A percentile compares a stretch with the other conserved stretches of the same genome.
phyloP scores from a whole-genome alignment of 2,329 filamentous ascomycete genomes.

The Hypoxylon sp. region DNA sequence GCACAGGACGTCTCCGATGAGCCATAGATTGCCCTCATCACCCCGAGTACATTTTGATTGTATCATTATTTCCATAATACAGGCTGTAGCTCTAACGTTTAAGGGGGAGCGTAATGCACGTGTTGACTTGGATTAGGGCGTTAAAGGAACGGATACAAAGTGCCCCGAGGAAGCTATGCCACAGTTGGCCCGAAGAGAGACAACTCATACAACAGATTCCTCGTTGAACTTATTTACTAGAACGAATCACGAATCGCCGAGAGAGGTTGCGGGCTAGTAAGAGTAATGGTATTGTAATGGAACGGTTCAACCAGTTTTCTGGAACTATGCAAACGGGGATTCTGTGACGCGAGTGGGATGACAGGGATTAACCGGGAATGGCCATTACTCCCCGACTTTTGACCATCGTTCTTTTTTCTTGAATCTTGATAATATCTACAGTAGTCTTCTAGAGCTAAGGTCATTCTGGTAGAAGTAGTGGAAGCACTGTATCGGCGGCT shows the following conservation, averaged over 20 bases:
- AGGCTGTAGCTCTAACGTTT: conserved; percentile 30
- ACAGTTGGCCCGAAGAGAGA: conserved; percentile 35
- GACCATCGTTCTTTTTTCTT: conserved; percentile 37
- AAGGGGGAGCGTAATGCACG: conserved; percentile 31
- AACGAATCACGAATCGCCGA: conserved; percentile 29
- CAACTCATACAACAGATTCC: conserved; percentile 33
- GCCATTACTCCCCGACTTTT: conserved; percentile 25
- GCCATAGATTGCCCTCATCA: conserved; percentile 33
- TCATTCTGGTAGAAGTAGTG: conserved; percentile 29
- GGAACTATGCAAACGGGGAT: conserved; percentile 35
- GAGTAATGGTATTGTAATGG: conserved; percentile 34
- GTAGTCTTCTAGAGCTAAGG: conserved; percentile 27
- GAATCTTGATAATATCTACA: conserved; percentile 36
- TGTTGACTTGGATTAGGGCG: conserved; percentile 28
- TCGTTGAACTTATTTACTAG: conserved; percentile 35
- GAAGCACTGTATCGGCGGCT: too few species aligned
- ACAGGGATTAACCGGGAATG: conserved; percentile 31
- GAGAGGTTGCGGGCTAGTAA: conserved; percentile 30
- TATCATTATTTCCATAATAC: conserved; percentile 35
- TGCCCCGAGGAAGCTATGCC: conserved; percentile 29
- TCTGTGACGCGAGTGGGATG: conserved; percentile 31
- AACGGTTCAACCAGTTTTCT: conserved; percentile 39
- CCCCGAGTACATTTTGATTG: conserved; percentile 25
- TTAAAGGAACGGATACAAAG: conserved; percentile 32
- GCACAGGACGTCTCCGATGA: conserved; percentile 33